Base-by-base conservation (phyloP, 495 filamentous ascomycete species). In the Annulohypoxylon stygium region DNA sequence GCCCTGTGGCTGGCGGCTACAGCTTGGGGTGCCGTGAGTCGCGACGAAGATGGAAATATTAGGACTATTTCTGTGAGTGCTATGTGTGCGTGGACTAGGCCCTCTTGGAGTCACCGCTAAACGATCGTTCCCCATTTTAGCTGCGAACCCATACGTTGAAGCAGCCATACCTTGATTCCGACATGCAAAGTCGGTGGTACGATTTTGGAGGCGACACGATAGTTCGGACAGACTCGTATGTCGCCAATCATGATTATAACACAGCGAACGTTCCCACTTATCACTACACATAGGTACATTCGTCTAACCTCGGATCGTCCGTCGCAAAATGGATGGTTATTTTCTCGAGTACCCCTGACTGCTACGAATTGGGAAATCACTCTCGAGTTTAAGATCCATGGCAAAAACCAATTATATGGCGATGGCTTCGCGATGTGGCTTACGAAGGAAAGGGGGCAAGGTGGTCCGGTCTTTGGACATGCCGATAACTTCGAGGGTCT, bases 281-380 rank as follows among this genome's bases (percentile, higher is more conserved):
- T 53, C 9, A 11, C n/a, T 61, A 16, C 43, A 36, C 43, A 11
- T 77, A 97, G 93, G 81, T 97, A 98, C 80, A 90, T 99, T 65
- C 93, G 97, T 71, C 89, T 99, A 30, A 95, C 94, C 10, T 90
- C 94, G 51, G 95, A 98, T 79, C 90, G 92, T 54, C 92, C 93
- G 58, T 96, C 94, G 72, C 93, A 96, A 81, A 87, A 88, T 75
- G 97, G 97, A 75, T 98, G 93, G 93, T 80, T 98, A 54, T 98
- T 94, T 85, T 97, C 94, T 26, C 88, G 94, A 48, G 92, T 98
- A 58, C 96, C 96, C 55, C 83, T 99, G 71, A 99, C 97, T 20
- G 96, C 96, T 18, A 99, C 97, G 39, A 99, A 99, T 83, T 99
- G 97, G 97, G 93, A 97, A 90, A 94, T 99, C 71, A 93, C 97